Evolutionary conservation across 2,329 filamentous ascomycete species (phyloP).

Genomic region (Helminthosporium solani): DNA sequence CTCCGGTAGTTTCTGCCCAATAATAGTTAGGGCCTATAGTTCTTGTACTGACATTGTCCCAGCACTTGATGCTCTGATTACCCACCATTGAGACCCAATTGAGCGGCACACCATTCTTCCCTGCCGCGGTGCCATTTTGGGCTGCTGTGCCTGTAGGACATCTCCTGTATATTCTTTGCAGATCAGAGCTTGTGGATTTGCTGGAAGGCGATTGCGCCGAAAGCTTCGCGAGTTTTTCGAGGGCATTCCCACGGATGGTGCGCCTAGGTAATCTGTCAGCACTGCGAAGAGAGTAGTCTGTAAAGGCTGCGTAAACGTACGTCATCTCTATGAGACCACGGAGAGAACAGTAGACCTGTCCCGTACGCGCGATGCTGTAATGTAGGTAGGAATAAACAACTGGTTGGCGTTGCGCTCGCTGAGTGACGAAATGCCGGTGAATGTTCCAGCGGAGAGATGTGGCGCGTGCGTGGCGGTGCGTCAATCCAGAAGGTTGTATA

Average conservation of each 20-base stretch:
- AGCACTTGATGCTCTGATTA: background rate
- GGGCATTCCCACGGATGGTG: conserved; percentile 49
- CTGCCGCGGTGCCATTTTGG: conserved; percentile 13
- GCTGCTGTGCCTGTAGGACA: conserved; percentile 24
- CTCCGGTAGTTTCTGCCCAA: conserved; percentile 75
- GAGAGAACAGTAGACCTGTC: background rate
- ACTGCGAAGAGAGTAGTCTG: background rate
- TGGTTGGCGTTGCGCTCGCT: background rate
- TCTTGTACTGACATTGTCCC: background rate
- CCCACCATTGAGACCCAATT: conserved; percentile 43
- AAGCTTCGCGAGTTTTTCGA: conserved; percentile 53
- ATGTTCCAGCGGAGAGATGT: background rate
- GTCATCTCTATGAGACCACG: background rate
- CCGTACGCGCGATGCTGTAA: background rate
- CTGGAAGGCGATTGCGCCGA: conserved; percentile 43
- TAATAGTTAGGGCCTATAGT: background rate
- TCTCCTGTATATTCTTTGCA: conserved; percentile 46
- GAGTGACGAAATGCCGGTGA: conserved; percentile 1
- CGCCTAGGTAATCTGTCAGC: conserved; percentile 20
- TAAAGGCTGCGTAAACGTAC: background rate
- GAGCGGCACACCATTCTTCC: conserved; percentile 8
- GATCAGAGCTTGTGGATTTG: conserved; percentile 36
- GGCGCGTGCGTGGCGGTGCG: conserved; percentile 2
- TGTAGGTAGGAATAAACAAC: background rate
- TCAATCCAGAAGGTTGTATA: background rate